Base-by-base conservation (phyloP, 192 early-diverging fungal species). In the Coemansia sp. region DNA sequence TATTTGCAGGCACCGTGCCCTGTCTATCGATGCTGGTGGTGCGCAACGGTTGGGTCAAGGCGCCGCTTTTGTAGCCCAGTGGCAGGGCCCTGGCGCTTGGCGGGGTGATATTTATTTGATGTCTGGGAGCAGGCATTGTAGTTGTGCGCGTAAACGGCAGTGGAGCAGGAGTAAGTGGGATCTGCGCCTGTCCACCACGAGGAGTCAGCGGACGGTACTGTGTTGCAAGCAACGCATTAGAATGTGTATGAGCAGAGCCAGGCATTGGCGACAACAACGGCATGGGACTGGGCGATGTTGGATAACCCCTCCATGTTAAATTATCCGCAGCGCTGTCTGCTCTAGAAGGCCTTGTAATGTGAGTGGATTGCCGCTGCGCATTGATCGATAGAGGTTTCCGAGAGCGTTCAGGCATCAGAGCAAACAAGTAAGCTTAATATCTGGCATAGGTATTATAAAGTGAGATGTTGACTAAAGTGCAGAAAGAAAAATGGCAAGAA, bases 191-290 rank as follows among this genome's bases (percentile, higher is more conserved):
- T 0, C n/a, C 21, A 39, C 55, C 5, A 23, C 22, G 39, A 46
- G 39, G 39, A 17, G 39, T 46, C 39, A 46, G 39, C 2, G 39
- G 39, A 17, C 39, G 39, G 39, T 27, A 20, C 11, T 30, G 6
- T 7, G 42, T 27, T 24, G 57, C 36, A n/a, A 50, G 33, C 9
- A 31, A 14, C 20, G 20, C 14, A 11, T 55, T 59, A 6, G 56
- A 19, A 9, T 42, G 51, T 25, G 23, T 33, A 63, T 59, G 53
- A 1, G 65, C 68, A 14, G 68, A 59, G n/a, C 64, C 70, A 0
- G 59, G 74, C 19, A 61, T 59, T 11, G 68, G 74, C 22, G 74
- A 67, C 33, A 50, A 65, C 63, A 65, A 42, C 1, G 29, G 46
- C n/a, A 58, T 8, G 14, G 64, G 64, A 11, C 56, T n/a, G 22